These are phyloP conservation scores for Trametes elegans DNA, from an alignment of 768 basidiomycete species.

Conservation along the genomic window DNA sequence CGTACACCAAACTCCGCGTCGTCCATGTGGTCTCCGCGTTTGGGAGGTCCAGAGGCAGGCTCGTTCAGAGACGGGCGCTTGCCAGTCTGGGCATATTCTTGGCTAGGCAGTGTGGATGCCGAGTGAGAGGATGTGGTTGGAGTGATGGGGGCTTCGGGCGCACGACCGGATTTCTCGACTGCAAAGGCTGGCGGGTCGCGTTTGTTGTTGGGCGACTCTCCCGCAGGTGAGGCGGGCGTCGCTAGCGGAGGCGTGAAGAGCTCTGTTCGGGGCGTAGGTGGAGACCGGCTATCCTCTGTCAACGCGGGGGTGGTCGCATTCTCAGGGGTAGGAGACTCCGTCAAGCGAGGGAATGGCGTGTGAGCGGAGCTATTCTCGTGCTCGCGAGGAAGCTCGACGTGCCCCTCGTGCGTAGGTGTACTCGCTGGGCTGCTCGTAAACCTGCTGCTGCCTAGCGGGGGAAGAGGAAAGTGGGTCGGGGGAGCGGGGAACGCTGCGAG, in stretches of 20 bases:
- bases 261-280: conserved; percentile 6
- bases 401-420: conserved; percentile 7
- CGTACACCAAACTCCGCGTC: conserved; percentile 31
- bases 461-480: conserved; percentile 69
- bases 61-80: neutral
- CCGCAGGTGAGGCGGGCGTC: neutral
- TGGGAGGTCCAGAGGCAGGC: neutral
- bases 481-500: conserved; percentile 73
- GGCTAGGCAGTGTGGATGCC: neutral
- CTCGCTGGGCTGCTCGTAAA: neutral
- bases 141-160: neutral
- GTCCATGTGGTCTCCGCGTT: conserved; percentile 21
- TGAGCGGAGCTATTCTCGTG: conserved; percentile 2
- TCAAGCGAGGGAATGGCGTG: conserved; percentile 16
- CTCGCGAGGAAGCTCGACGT: neutral
- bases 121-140: neutral
- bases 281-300: conserved; percentile 7
- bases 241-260: neutral
- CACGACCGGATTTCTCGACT: neutral
- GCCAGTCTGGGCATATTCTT: neutral
- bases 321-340: conserved; percentile 16
- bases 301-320: neutral
- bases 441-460: conserved; percentile 34
- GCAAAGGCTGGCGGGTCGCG: neutral
- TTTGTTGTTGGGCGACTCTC: neutral